Conservation (phyloP, 1,139 yeast genomes). For the Scheffersomyces illinoinensis region DNA sequence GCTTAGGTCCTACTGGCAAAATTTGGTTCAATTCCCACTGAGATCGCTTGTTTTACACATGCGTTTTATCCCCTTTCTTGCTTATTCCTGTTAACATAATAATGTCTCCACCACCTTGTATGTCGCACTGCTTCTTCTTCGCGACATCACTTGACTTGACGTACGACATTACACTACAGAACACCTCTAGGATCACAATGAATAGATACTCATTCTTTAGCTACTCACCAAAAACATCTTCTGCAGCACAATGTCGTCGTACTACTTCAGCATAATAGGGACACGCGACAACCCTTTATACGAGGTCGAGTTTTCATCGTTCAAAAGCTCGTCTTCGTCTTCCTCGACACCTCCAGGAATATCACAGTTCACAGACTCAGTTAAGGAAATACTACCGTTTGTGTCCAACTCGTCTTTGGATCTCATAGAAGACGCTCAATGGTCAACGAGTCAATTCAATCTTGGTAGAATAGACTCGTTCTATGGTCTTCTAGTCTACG, state of each 20-base stretch:
- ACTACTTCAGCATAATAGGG: slow-evolving; percentile 86
- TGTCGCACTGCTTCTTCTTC: background rate
- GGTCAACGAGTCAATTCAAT: slow-evolving; percentile 67
- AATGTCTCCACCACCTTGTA: background rate
- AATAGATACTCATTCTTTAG: background rate
- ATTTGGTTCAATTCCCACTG: background rate
- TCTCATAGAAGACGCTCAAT: slow-evolving; percentile 83
- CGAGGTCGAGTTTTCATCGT: slow-evolving; percentile 83
- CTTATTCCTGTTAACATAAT: background rate
- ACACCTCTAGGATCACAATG: background rate
- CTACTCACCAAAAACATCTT: background rate
- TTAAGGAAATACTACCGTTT: slow-evolving; percentile 82
- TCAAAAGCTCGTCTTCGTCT: slow-evolving; percentile 32
- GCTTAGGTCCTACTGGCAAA: background rate
- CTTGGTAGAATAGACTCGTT: slow-evolving; percentile 83
- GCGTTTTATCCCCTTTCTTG: background rate
- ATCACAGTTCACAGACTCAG: slow-evolving; percentile 65
- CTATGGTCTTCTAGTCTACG: slow-evolving; percentile 77
- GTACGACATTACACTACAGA: background rate
- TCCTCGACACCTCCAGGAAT: slow-evolving; percentile 43
- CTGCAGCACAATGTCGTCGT: slow-evolving; percentile 46
- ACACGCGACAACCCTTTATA: slow-evolving; percentile 84
- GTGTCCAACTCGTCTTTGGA: slow-evolving; percentile 87
- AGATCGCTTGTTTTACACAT: background rate
- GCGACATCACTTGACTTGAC: background rate